Evolutionary conservation across 805 yeast species (phyloP).

Genomic region (Candida peoriensis): DNA sequence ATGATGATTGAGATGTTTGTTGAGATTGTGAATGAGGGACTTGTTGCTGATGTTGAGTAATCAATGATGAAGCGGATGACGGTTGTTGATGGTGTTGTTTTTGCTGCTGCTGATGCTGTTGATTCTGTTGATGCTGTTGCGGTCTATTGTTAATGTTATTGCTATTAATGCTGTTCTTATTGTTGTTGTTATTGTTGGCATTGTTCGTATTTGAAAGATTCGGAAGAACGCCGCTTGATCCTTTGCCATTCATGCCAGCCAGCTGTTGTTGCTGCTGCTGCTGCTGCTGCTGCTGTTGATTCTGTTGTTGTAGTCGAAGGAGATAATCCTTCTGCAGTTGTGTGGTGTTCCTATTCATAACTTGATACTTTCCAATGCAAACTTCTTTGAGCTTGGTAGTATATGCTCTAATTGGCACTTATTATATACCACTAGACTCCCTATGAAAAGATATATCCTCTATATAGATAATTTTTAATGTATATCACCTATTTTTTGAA

Average conservation of each 20-base stretch:
- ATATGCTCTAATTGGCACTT: too few species aligned
- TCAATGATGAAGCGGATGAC: not conserved
- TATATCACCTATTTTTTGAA: too few species aligned
- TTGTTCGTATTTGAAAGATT: too few species aligned
- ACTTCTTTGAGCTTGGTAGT: too few species aligned
- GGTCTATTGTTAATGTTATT: not conserved
- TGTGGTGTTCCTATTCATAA: slow-evolving; percentile 3
- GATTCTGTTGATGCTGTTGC: not conserved
- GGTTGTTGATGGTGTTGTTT: not conserved
- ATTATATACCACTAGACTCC: too few species aligned
- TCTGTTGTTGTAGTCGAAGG: slow-evolving; percentile 8
- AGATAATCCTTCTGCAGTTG: slow-evolving; percentile 10
- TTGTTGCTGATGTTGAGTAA: not conserved
- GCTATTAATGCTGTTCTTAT: too few species aligned
- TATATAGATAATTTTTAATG: too few species aligned
- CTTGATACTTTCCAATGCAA: too few species aligned
- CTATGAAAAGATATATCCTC: too few species aligned
- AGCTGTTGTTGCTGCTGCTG: not conserved
- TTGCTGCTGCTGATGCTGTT: not conserved
- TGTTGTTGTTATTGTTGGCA: too few species aligned
- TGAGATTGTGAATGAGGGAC: not conserved
- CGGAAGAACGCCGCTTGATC: too few species aligned
- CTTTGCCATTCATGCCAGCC: too few species aligned
- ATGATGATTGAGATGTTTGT: not conserved
- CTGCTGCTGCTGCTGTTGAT: slow-evolving; percentile 3